Base-by-base conservation (phyloP, 345 rosid species). In the Aethionema arabicum region DNA sequence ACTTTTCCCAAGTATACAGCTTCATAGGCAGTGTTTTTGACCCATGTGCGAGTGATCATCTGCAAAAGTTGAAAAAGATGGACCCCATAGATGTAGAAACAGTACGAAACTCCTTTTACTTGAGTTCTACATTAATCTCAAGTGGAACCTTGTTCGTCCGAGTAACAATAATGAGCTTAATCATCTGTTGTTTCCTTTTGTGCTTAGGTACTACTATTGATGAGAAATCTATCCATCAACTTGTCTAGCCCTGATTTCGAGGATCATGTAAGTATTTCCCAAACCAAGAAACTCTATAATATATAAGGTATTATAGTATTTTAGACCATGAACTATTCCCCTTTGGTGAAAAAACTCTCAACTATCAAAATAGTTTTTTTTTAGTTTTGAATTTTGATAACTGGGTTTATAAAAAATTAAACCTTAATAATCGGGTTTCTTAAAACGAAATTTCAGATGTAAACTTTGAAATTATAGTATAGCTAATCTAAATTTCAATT, bases 201-300 rank as follows among this genome's bases (percentile, higher is more conserved):
- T 67, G 67, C 51, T 59, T 60, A 89, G 97, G 95, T 84, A 67
- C 69, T 92, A 59, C 69, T 92, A 73, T 65, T 89, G 78, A 92
- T 92, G 97, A 83, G 95, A 79, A 92, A 92, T 69, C 93, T 92
- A 52, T 82, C 97, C 40, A 80, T 89, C 76, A 92, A 92, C 75
- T 78, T 92, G 56, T 71, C 82, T 29, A 87, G 91, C 51, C 95
- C 97, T 8, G 89, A 85, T 70, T 92, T 89, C 43, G 96, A 89
- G 82, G 95, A 87, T 78, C 87, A 87, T 63, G 98, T 87, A 66
- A 87, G 96, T 83, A 64, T 40, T 21, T 53, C 68, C 33, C 70
- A 1, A 1, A 21, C 27, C 27, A 21, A 21, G 27, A 21, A 21
- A 21, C 27, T 21, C 27, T 21, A 21, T 21, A 21, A 21, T 21